These are phyloP conservation scores for Daldinia caldariorum DNA, from an alignment of 495 filamentous ascomycete species.

Conservation along the genomic window DNA sequence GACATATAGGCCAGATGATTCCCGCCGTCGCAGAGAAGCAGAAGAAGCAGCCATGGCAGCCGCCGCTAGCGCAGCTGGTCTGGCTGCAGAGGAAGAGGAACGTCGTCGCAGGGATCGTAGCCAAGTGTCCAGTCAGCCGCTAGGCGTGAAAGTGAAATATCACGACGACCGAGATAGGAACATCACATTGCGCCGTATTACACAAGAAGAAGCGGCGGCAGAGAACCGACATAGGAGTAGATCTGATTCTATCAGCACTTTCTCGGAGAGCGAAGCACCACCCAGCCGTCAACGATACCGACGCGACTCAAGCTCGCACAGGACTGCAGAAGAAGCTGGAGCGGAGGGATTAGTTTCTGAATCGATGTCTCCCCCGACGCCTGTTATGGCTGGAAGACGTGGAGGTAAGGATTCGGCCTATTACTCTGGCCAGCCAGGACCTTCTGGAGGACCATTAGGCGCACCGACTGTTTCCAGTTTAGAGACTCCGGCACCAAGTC, in stretches of 20 bases:
- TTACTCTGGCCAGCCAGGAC: constrained; percentile 60
- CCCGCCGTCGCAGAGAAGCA: constrained; percentile 53
- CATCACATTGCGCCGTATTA: constrained; percentile 81
- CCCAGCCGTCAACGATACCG: constrained; percentile 55
- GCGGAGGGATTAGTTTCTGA: constrained; percentile 53
- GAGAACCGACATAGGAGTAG: constrained; percentile 49
- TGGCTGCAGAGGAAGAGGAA: constrained; percentile 54
- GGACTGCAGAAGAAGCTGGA: constrained; percentile 51
- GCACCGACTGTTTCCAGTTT: constrained; percentile 56
- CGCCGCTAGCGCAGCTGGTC: constrained; percentile 56
- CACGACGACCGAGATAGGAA: constrained; percentile 77
- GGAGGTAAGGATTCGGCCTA: constrained; percentile 64
- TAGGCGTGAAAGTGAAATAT: constrained; percentile 82
- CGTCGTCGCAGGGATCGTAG: constrained; percentile 51
- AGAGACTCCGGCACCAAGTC: constrained; percentile 53
- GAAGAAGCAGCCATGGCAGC: constrained; percentile 60
- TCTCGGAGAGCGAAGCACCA: constrained; percentile 57
- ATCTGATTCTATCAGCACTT: constrained; percentile 59
- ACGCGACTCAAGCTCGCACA: constrained; percentile 53
- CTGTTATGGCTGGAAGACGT: constrained; percentile 55
- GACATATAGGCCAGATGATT: constrained; percentile 56
- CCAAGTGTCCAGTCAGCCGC: constrained; percentile 66
- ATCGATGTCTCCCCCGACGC: constrained; percentile 58
- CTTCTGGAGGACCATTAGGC: constrained; percentile 48
- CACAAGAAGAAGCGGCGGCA: constrained; percentile 80